Evolutionary conservation across 2,329 filamentous ascomycete species (phyloP), one percentile per base, ranked within the genome.

Genomic region (Macroventuria anomochaeta): DNA sequence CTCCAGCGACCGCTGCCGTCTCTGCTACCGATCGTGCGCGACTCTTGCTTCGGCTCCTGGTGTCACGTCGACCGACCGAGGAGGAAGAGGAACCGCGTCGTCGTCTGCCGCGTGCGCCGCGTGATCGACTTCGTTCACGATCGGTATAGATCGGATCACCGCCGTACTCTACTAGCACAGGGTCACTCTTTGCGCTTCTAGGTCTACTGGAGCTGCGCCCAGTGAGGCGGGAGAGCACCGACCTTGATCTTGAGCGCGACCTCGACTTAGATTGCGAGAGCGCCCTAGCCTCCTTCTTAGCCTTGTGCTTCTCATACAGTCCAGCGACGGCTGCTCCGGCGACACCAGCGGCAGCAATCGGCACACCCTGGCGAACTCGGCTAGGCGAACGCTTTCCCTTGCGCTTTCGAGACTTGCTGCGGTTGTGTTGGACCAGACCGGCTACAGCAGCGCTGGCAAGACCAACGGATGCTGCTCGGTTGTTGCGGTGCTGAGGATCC

Each of bases 91-190:
- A 79, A 11, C 74, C 73, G 62, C 77, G 59, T 67, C 79, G 64
- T 75, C 79, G 68, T 44, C 65, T 53, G 33, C 51, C 29, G 67
- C 80, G 70, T 40, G 76, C 71, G 48, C 62, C 59, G 33, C 58
- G 63, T 21, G 63, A 56, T 28, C 59, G 65, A 46, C 65, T 67
- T 39, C 70, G 67, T 21, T 75, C 63, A 38, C 53, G 53, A 55
- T 83, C 83, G 63, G 82, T 81, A 62, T 84, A 80, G 48, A 88
- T 83, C 7, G 85, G 85, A 66, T 84, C 82, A 67, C 81, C 79
- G 59, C 85, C 85, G 70, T 88, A 88, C 69, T 86, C 85, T 74
- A 88, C 85, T 72, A 87, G 73, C 55, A 77, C 80, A 65, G 76
- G 75, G 65, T 80, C 76, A 74, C 76, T 78, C 58, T 75, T 72